These are phyloP conservation scores for Suillus subalutaceus DNA, from an alignment of 768 basidiomycete species.

Conservation along the genomic window DNA sequence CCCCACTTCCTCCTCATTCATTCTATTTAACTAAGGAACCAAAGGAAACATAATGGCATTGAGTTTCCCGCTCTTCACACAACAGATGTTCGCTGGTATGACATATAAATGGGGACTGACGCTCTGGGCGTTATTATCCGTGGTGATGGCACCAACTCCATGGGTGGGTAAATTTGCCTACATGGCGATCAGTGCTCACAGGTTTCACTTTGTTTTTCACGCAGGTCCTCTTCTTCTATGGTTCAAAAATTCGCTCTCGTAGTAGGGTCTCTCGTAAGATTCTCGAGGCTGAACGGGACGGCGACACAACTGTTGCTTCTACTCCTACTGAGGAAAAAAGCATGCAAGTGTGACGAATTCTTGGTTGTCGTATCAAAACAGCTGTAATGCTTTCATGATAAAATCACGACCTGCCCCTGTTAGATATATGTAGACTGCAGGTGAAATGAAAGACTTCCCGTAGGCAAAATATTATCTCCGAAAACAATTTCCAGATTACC, in stretches of 20 bases:
- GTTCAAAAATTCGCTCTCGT: constrained; percentile 34
- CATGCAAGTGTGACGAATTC: constrained; percentile 1
- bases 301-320: neutral
- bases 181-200: neutral
- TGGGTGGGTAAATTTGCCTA: constrained; percentile 34
- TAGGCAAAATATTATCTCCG: no score
- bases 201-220: constrained; percentile 1
- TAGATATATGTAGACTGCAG: neutral
- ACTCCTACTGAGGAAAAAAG: constrained; percentile 1
- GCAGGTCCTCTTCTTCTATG: constrained; percentile 34
- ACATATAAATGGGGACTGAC: constrained; percentile 55
- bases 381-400: neutral
- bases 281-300: constrained; percentile 18
- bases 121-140: constrained; percentile 42
- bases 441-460: no score
- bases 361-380: no score
- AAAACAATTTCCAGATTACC: no score
- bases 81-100: constrained; percentile 46
- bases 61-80: constrained; percentile 53
- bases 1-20: neutral
- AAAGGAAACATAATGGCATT: constrained; percentile 43
- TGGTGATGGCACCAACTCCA: constrained; percentile 48
- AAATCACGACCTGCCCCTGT: neutral
- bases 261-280: constrained; percentile 27
- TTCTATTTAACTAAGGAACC: neutral